Base-by-base conservation (phyloP, 768 basidiomycete species). In the Roridomyces roridus region DNA sequence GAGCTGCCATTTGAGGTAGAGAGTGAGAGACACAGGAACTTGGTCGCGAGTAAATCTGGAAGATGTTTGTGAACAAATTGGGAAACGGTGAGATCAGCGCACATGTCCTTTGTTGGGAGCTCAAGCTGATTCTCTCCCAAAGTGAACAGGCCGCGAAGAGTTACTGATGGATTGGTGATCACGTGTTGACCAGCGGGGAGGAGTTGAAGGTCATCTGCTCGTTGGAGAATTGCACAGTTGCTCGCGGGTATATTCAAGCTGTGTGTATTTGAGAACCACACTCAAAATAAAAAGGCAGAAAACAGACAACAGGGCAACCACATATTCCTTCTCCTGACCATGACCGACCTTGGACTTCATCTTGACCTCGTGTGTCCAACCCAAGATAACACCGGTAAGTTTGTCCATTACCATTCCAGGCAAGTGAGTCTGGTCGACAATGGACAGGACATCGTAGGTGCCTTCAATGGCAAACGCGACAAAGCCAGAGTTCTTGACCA, bases 51-150 rank as follows among this genome's bases (percentile, higher is more conserved):
- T 92, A 72, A 89, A 93, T 63, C 89, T 89, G 58, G 11, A 42
- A 8, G 40, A 46, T 29, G 8, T 23, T 52, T 18, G 40, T 9
- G 34, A 18, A 28, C 34, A 35, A 17, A 40, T 28, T 18, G 40
- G 21, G 8, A 2, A 23, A 41, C 15, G 15, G 18, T 14, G 20
- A 42, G 35, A n/a, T 26, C 23, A 12, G 73, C 87, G 63, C 63
- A 88, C 89, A 92, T 92, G 62, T 92, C 90, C 72, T 92, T 92
- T 8, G 91, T 92, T 4, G 91, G 91, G 87, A 92, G 89, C 68
- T 92, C 91, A 25, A 91, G 69, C 69, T 93, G 91, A 64, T 89
- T 91, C 69, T 93, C 92, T 25, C 91, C 91, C 3, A 89, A 80
- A 1, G 92, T 91, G 70, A 85, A 93, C 18, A 93, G 64, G 4